phyloP scores from a whole-genome alignment of 805 yeast genomes.

The Metschnikowia matae region DNA sequence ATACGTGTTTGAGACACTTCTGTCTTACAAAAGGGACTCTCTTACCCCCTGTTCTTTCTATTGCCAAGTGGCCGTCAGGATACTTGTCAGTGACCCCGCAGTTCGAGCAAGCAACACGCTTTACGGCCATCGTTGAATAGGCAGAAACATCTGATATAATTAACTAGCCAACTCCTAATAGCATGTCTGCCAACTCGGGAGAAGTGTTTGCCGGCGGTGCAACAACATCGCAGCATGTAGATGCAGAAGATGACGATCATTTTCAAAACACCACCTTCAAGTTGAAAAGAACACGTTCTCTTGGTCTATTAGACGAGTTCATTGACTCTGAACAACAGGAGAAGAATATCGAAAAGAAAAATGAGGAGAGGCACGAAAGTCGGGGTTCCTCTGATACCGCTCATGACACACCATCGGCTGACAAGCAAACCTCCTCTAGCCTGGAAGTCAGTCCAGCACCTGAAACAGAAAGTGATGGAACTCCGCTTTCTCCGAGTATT shows the following conservation, averaged over 20 bases:
- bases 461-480: conserved; percentile 7
- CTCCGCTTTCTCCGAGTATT: conserved; percentile 9
- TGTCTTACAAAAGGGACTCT: background rate
- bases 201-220: conserved; percentile 53
- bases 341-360: conserved; percentile 12
- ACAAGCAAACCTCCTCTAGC: conserved; percentile 2
- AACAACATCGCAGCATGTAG: conserved; percentile 61
- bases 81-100: background rate
- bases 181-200: conserved; percentile 13
- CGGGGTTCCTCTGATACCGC: conserved; percentile 1
- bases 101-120: background rate
- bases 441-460: background rate
- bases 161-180: background rate
- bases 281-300: conserved; percentile 74
- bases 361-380: conserved; percentile 9
- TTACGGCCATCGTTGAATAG: background rate
- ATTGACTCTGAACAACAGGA: conserved; percentile 39
- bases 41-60: background rate
- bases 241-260: conserved; percentile 66
- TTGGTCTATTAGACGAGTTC: conserved; percentile 75
- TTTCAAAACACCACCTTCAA: conserved; percentile 68
- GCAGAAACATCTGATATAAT: background rate
- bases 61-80: background rate
- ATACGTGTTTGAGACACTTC: background rate
- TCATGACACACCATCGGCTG: background rate